Conservation (phyloP, 1,284 basidiomycete species). For the Agaricales sp. region DNA sequence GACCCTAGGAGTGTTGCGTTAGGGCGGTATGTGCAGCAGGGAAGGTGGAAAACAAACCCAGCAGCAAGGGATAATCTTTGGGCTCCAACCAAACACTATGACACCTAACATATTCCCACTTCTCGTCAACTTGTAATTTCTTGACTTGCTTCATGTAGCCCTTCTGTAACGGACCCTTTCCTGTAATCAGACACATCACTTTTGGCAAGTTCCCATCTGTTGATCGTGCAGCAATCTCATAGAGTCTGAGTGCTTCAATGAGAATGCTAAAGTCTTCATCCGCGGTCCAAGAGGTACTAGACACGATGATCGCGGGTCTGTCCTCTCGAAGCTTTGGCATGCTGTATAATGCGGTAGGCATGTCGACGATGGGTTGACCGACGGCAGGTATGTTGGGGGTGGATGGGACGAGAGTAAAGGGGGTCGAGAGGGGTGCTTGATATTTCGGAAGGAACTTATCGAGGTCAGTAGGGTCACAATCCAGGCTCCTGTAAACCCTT, state of each 20-base stretch:
- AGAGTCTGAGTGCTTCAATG: conserved; percentile 58
- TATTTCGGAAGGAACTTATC: conserved; percentile 30
- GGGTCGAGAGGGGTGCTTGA: conserved; percentile 47
- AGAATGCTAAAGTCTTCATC: conserved; percentile 94
- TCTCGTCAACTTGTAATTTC: conserved; percentile 35
- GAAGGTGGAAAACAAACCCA: conserved; percentile 40
- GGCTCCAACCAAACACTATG: conserved; percentile 83
- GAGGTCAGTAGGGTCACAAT: conserved; percentile 17
- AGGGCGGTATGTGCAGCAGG: conserved; percentile 4
- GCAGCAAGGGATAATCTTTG: conserved; percentile 76
- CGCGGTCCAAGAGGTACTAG: conserved; percentile 94
- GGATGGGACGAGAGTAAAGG: conserved; percentile 37
- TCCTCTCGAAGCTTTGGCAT: conserved; percentile 44
- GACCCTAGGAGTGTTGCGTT: conserved; percentile 48
- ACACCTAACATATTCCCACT: conserved; percentile 79
- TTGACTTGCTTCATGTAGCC: conserved; percentile 62
- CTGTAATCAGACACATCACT: conserved; percentile 81
- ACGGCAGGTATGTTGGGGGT: conserved; percentile 1
- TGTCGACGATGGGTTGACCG: conserved; percentile 3
- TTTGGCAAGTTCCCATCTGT: conserved; percentile 48
- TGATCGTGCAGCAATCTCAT: conserved; percentile 50
- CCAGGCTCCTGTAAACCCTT: conserved; percentile 31
- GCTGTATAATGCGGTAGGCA: conserved; percentile 18
- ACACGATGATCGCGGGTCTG: conserved; percentile 82
- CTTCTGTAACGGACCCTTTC: conserved; percentile 76